Conservation (phyloP, 371 early-diverging fungal genomes). For the Lichtheimia corymbifera region DNA sequence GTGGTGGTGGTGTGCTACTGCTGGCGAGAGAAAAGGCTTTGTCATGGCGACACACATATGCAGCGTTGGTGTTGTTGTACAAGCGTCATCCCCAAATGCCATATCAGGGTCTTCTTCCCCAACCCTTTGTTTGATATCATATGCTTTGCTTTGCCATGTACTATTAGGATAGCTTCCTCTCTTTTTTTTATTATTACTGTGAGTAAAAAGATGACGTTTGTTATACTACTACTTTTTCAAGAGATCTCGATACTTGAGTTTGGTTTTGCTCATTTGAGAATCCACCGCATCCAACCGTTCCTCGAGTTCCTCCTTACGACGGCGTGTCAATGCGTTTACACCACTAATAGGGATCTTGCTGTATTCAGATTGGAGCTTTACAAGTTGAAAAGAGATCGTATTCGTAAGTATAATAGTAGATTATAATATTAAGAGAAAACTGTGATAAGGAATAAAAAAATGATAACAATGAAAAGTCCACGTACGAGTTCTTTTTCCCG, state of each 20-base stretch:
- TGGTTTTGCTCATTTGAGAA: constrained; percentile 34
- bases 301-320: constrained; percentile 58
- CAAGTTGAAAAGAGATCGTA: not conserved
- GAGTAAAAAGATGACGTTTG: too few species aligned
- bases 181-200: too few species aligned
- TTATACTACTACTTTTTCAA: constrained; percentile 5
- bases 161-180: too few species aligned
- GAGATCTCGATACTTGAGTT: constrained; percentile 12
- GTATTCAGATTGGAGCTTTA: constrained; percentile 50
- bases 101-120: too few species aligned
- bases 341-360: constrained; percentile 58
- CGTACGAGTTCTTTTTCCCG: constrained; percentile 17
- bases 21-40: constrained; percentile 4
- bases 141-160: too few species aligned
- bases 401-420: not conserved
- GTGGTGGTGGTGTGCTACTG: not conserved
- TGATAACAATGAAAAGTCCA: constrained; percentile 7
- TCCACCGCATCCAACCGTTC: constrained; percentile 47
- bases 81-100: too few species aligned
- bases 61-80: too few species aligned
- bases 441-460: not conserved
- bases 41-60: not conserved
- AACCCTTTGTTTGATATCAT: too few species aligned
- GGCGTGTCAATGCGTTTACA: constrained; percentile 48
- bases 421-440: not conserved